These are phyloP conservation scores for Suillus cothurnatus DNA, from an alignment of 768 basidiomycete genomes.

Conservation along the genomic window DNA sequence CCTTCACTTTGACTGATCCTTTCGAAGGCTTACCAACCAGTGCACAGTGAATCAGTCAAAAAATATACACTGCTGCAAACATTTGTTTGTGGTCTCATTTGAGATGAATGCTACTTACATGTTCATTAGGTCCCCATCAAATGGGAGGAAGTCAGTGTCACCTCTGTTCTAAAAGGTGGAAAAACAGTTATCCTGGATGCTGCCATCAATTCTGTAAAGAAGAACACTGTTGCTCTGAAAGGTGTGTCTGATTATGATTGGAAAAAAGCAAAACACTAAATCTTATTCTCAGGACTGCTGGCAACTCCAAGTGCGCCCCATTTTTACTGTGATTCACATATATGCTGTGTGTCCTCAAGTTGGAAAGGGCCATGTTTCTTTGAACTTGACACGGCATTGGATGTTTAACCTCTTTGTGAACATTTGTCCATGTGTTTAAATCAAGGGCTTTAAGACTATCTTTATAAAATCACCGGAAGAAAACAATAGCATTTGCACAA, in stretches of 20 bases:
- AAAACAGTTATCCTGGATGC: conserved; percentile 96
- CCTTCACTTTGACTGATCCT: too few species aligned
- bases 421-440: conserved; percentile 94
- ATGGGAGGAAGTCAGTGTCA: conserved; percentile 99
- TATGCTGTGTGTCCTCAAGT: conserved; percentile 48
- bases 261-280: conserved; percentile 8
- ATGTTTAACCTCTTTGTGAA: conserved; percentile 99
- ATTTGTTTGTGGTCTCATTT: conserved; percentile 41
- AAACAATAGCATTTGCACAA: too few species aligned
- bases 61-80: conserved; percentile 88
- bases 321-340: conserved; percentile 15
- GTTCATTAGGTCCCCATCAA: conserved; percentile 83
- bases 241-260: conserved; percentile 47
- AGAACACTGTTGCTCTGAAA: conserved; percentile 98
- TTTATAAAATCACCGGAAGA: too few species aligned
- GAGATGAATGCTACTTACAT: conserved; percentile 17
- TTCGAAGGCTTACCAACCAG: too few species aligned
- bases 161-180: conserved; percentile 89
- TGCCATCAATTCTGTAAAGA: conserved; percentile 90
- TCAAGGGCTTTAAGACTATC: conserved; percentile 97
- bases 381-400: conserved; percentile 94
- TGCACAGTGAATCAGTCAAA: conserved; percentile 83
- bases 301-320: conserved; percentile 88
- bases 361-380: conserved; percentile 97
- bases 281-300: conserved; percentile 66